Evolutionary conservation across 805 yeast genomes (phyloP), one percentile per base, ranked within the genome.

Genomic region (Lipomyces mesembrius): DNA sequence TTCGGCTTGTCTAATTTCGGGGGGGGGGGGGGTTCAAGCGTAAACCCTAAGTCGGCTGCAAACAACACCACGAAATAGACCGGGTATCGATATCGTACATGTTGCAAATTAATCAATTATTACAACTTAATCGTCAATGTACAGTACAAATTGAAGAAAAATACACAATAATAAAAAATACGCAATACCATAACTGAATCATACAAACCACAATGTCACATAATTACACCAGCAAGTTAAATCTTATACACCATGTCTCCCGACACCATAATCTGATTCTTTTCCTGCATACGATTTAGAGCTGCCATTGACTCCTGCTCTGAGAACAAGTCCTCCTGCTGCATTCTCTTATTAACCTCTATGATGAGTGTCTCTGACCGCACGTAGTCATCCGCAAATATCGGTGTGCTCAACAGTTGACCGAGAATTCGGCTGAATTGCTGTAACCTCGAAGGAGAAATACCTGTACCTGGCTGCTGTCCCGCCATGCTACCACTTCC

Each of bases 371-470:
- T 72, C 4, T 76, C 79, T 9, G 78, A 71, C 0, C 82, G 76
- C 61, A 83, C 82, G 65, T 80, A 80, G 34, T 81, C 83, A 25
- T 80, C 82, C 4, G 64, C 70, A 64, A 81, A 83, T 4, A 81
- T 64, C 25, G 78, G 80, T 3, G 83, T 78, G 63, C 81, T 81
- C 73, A 84, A 78, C 55, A 86, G 77, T 29, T 76, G 77, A 0
- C 88, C 86, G 25, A 84, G 79, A 12, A 81, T 76, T 66, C 81
- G 79, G 25, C 83, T 81, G 73, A 87, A 82, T 37, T 75, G 73
- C n/a, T 78, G 79, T 61, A 81, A 78, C 70, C 91, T 80, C 22
- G 83, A 80, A 1, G 82, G 81, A 2, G 90, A 85, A 22, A 87
- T 80, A 9, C 77, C 77, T 12, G 80, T 60, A 25, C 82, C 43